These are phyloP conservation scores for Saccharomyces pastorianus DNA, from an alignment of 1,139 yeast species.

Conservation along the genomic window DNA sequence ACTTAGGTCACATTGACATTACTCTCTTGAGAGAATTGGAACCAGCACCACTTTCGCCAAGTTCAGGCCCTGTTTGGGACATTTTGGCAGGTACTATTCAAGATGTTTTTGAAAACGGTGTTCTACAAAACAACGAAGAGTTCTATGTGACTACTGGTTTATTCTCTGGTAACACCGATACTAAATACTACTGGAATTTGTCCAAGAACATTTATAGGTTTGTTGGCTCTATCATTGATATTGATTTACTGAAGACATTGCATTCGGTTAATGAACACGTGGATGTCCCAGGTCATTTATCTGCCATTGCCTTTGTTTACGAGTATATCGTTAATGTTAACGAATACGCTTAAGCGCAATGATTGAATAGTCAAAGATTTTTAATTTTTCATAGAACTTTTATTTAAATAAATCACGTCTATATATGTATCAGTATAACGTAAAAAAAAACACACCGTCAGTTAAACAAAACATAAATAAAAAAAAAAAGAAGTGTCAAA, in stretches of 20 bases:
- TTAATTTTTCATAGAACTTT: not conserved
- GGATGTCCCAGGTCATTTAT: conserved; percentile 45
- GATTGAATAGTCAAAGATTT: not conserved
- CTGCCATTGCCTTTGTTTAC: conserved; percentile 52
- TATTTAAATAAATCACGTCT: conserved; percentile 1
- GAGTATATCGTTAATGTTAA: conserved; percentile 39
- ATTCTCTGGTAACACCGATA: conserved; percentile 80
- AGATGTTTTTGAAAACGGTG: conserved; percentile 39
- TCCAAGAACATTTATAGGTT: conserved; percentile 63
- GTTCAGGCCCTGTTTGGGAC: conserved; percentile 41
- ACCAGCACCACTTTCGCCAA: conserved; percentile 50
- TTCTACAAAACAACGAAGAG: conserved; percentile 31
- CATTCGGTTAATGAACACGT: conserved; percentile 60
- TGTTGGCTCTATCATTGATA: conserved; percentile 20
- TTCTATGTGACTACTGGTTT: conserved; percentile 52
- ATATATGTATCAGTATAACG: not conserved
- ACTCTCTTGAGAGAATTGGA: conserved; percentile 35
- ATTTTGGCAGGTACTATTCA: conserved; percentile 47
- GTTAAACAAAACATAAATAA: not conserved
- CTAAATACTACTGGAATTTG: conserved; percentile 67
- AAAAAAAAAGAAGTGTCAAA: not conserved
- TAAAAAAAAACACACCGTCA: not conserved
- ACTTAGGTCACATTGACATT: conserved; percentile 36
- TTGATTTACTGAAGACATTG: conserved; percentile 20
- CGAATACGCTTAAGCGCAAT: conserved; percentile 11